phyloP scores from a whole-genome alignment of 2,329 filamentous ascomycete species.

The Clonostachys rhizophaga region DNA sequence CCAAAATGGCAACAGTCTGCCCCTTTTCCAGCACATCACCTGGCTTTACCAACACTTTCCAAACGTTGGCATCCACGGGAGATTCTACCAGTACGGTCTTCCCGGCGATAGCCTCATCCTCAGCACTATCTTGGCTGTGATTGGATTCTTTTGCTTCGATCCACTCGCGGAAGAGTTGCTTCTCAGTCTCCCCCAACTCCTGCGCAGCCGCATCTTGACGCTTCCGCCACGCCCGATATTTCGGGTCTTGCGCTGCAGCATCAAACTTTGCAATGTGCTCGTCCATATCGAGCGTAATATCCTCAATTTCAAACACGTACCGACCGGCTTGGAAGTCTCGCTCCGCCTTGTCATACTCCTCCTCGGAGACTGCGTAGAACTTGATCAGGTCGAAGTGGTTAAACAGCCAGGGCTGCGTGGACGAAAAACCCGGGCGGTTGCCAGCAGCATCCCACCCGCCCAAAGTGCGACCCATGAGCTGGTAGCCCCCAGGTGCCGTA shows the following conservation, averaged over 20 bases:
- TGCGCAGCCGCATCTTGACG: constrained; percentile 9
- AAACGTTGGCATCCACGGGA: constrained; percentile 45
- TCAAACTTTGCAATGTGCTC: constrained; percentile 11
- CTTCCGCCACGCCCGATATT: constrained; percentile 9
- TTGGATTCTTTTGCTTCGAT: constrained; percentile 10
- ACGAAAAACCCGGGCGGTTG: constrained; percentile 15
- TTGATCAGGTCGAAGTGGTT: constrained; percentile 23
- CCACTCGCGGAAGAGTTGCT: constrained; percentile 21
- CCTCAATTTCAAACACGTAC: constrained; percentile 16
- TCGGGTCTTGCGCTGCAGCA: constrained; percentile 9
- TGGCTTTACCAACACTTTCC: constrained; percentile 40
- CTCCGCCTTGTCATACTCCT: constrained; percentile 17
- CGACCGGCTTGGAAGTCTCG: constrained; percentile 16
- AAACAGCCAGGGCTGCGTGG: constrained; percentile 23
- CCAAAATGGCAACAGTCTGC: constrained; percentile 38
- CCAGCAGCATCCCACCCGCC: constrained; percentile 23
- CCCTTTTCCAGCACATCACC: constrained; percentile 33
- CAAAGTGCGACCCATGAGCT: constrained; percentile 19
- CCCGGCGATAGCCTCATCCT: constrained; percentile 8
- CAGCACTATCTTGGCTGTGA: constrained; percentile 4
- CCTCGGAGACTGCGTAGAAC: constrained; percentile 18
- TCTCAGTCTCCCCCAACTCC: constrained; percentile 11
- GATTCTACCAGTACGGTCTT: constrained; percentile 28
- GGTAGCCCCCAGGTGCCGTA: constrained; percentile 25
- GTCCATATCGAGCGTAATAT: constrained; percentile 18